Evolutionary conservation across 306 rosid genomes (phyloP), one percentile per base, ranked within the genome.

Genomic region (Quercus glauca): DNA sequence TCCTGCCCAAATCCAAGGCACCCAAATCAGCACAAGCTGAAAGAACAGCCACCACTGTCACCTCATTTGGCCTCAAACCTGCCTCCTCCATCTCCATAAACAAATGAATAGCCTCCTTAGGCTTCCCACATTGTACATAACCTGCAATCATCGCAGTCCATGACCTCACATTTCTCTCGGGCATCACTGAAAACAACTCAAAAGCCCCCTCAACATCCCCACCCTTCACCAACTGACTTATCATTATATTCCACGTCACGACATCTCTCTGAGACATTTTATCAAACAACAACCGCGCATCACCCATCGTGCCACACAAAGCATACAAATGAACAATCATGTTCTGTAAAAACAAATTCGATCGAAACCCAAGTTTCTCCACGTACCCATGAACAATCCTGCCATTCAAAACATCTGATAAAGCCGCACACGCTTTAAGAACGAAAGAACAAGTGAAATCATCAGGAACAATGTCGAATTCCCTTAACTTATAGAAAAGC

Each of bases 91-190:
- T 86, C 83, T 78, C 78, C 64, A 76, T 23, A 77, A 86, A 88
- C 10, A 86, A 43, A 76, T 57, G 20, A 60, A 88, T 64, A 1
- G 91, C 91, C 75, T 82, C 87, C 80, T 84, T 84, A 0, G 91
- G 85, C 81, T 71, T 86, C 63, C 91, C 90, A 53, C 84, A 83
- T 45, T 83, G 90, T 25, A 81, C 90, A 59, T 68, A 85, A 20
- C 94, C 94, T 10, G 81, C 70, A 78, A 85, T 85, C 86, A 84
- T 85, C n/a, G 87, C 80, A 18, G 91, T 90, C 93, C 93, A 90
- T 17, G 90, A 90, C 86, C 93, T 87, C 73, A 87, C 81, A 76
- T 70, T 90, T 69, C 80, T 87, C 41, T 69, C 52, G 0, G 86
- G 84, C 83, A 85, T 87, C 80, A 53, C 31, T 15, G 37, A 83